Evolutionary conservation across 352 stramenopile species (phyloP).

Genomic region (Pythium biforme): DNA sequence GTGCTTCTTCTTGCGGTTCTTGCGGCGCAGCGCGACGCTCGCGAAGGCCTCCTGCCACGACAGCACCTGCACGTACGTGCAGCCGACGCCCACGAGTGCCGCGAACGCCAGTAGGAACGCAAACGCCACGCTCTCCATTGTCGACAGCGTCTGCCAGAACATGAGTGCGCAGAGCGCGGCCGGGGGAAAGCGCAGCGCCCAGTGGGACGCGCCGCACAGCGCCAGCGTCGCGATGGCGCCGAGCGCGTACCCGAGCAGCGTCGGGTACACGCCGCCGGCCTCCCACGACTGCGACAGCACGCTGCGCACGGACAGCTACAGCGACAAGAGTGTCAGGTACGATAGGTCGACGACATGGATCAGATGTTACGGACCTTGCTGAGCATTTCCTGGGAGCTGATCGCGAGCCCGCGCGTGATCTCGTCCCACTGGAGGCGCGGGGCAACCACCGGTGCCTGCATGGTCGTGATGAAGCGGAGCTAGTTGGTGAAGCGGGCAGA

Average conservation of each 20-base stretch:
- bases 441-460: not conserved
- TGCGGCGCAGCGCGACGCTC: constrained; percentile 29
- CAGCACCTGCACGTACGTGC: constrained; percentile 55
- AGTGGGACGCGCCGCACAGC: constrained; percentile 33
- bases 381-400: constrained; percentile 18
- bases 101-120: constrained; percentile 38
- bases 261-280: constrained; percentile 56
- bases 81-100: constrained; percentile 41
- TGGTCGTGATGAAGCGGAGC: not conserved
- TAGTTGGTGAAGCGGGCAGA: too few relatives aligned
- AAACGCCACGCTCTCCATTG: constrained; percentile 30
- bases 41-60: constrained; percentile 57
- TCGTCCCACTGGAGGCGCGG: constrained; percentile 18
- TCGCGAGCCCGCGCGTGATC: constrained; percentile 8
- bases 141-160: constrained; percentile 16
- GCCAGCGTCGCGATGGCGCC: constrained; percentile 42
- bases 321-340: not conserved
- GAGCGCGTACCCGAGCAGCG: constrained; percentile 52
- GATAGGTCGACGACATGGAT: not conserved
- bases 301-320: constrained; percentile 42
- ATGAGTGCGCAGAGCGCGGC: constrained; percentile 11
- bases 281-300: constrained; percentile 52
- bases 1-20: constrained; percentile 5
- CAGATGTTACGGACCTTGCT: constrained; percentile 13
- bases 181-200: constrained; percentile 20